Percentiles rank a stretch among this genome's conserved stretches.
Evolutionary conservation across 441 rosid species (phyloP).

Genomic region (Eutrema salsugineum): DNA sequence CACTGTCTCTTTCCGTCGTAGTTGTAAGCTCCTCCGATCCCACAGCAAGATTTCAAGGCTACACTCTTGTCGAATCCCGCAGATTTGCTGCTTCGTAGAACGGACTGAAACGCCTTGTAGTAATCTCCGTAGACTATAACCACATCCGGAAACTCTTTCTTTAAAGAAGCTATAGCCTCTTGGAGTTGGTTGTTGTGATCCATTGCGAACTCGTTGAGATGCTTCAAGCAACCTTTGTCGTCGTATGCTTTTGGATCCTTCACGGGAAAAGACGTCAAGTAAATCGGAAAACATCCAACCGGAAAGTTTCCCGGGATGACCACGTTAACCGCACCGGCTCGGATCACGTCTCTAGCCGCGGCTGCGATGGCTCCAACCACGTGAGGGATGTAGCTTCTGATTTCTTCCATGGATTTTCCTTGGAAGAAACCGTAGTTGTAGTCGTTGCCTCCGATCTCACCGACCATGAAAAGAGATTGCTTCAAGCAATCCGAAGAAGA

Average conservation of each 20-base stretch:
- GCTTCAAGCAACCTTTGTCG: slow-evolving; percentile 32
- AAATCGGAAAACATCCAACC: slow-evolving; percentile 36
- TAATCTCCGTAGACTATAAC: slow-evolving; percentile 34
- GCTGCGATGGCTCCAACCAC: slow-evolving; percentile 38
- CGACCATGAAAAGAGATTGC: slow-evolving; percentile 39
- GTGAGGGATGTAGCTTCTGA: slow-evolving; percentile 30
- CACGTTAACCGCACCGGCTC: slow-evolving; percentile 30
- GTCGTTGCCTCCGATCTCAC: slow-evolving; percentile 54
- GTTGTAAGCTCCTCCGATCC: slow-evolving; percentile 31
- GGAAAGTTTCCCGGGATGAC: slow-evolving; percentile 40
- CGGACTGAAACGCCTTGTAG: slow-evolving; percentile 31
- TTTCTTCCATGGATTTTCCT: slow-evolving; percentile 29
- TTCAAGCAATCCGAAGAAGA: slow-evolving; percentile 29
- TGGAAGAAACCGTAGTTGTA: slow-evolving; percentile 35
- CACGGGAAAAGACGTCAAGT: slow-evolving; percentile 23
- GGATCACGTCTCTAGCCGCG: slow-evolving; percentile 30
- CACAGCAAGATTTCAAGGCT: slow-evolving; percentile 33
- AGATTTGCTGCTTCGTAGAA: not conserved
- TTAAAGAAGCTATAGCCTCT: slow-evolving; percentile 29
- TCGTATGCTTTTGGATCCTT: slow-evolving; percentile 34
- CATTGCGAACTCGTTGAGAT: slow-evolving; percentile 25
- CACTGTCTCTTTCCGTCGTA: slow-evolving; percentile 20
- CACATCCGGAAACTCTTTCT: slow-evolving; percentile 21
- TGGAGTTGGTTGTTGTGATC: slow-evolving; percentile 35
- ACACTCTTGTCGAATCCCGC: slow-evolving; percentile 31